phyloP scores from a whole-genome alignment of 305 asterid species.

The Andrographis paniculata region DNA sequence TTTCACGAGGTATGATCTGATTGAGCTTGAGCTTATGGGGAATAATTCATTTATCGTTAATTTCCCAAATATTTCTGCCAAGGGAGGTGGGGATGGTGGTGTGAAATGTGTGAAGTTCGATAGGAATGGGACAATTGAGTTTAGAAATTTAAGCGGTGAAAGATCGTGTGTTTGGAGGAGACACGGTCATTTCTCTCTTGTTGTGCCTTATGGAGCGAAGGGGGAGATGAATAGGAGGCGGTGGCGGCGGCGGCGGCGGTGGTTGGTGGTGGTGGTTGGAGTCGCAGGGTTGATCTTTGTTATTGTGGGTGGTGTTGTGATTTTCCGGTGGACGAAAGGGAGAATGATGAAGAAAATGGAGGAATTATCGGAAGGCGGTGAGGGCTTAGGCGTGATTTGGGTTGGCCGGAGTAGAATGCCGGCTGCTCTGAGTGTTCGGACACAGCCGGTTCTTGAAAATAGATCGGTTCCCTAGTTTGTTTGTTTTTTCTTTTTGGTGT shows the following conservation, averaged over 20 bases:
- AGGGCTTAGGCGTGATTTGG: conserved; percentile 55
- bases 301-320: conserved; percentile 20
- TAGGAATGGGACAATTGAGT: conserved; percentile 34
- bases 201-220: conserved; percentile 29
- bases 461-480: neutral
- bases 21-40: conserved; percentile 26
- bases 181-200: conserved; percentile 66
- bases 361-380: conserved; percentile 46
- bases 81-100: conserved; percentile 1
- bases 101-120: conserved; percentile 54
- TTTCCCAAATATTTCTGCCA: conserved; percentile 39
- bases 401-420: conserved; percentile 81
- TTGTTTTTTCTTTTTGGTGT: no score
- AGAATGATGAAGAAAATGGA: conserved; percentile 42
- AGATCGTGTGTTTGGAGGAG: conserved; percentile 34
- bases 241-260: conserved; percentile 52
- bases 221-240: conserved; percentile 4
- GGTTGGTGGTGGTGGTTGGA: conserved; percentile 47
- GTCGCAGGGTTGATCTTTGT: conserved; percentile 33
- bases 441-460: conserved; percentile 57
- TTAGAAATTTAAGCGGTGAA: conserved; percentile 24
- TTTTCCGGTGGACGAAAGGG: conserved; percentile 21
- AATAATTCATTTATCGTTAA: conserved; percentile 33
- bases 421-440: conserved; percentile 58
- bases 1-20: no score